Evolutionary conservation across 495 filamentous ascomycete genomes (phyloP).

Genomic region (Oleoguttula mirabilis): DNA sequence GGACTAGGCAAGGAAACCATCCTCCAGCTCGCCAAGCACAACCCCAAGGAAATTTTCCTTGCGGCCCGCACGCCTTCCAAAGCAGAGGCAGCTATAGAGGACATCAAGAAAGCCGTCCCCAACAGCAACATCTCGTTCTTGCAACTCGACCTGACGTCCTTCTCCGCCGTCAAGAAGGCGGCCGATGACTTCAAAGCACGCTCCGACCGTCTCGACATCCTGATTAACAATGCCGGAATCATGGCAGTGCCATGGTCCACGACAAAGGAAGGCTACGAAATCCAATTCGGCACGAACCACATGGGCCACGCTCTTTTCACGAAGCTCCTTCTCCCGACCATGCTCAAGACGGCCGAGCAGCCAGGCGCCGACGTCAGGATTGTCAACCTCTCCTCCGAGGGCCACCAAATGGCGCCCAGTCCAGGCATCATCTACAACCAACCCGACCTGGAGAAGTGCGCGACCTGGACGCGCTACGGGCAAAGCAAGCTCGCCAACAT

Average conservation of each 20-base stretch:
- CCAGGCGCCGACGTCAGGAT: constrained; percentile 34
- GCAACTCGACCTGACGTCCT: constrained; percentile 40
- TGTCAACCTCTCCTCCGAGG: constrained; percentile 35
- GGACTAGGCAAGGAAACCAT: constrained; percentile 58
- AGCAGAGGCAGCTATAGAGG: constrained; percentile 38
- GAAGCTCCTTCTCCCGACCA: constrained; percentile 45
- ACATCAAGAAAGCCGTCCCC: constrained; percentile 37
- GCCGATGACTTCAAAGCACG: constrained; percentile 36
- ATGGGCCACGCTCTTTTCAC: constrained; percentile 56
- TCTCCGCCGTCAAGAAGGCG: constrained; percentile 40
- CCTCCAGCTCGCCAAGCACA: constrained; percentile 47
- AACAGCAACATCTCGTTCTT: constrained; percentile 39
- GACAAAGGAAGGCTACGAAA: constrained; percentile 55
- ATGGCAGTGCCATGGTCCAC: constrained; percentile 40
- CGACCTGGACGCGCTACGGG: constrained; percentile 44
- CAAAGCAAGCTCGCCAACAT: constrained; percentile 62
- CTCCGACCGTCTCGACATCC: constrained; percentile 36
- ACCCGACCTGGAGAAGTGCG: constrained; percentile 20
- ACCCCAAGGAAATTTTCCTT: constrained; percentile 51
- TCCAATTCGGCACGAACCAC: constrained; percentile 63
- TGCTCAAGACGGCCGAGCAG: constrained; percentile 40
- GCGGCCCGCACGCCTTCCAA: constrained; percentile 45
- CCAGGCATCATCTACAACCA: constrained; percentile 22
- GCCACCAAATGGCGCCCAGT: constrained; percentile 23
- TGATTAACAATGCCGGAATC: constrained; percentile 62